Evolutionary conservation across 495 filamentous ascomycete genomes (phyloP).

Genomic region (Aspergillus avenaceus): DNA sequence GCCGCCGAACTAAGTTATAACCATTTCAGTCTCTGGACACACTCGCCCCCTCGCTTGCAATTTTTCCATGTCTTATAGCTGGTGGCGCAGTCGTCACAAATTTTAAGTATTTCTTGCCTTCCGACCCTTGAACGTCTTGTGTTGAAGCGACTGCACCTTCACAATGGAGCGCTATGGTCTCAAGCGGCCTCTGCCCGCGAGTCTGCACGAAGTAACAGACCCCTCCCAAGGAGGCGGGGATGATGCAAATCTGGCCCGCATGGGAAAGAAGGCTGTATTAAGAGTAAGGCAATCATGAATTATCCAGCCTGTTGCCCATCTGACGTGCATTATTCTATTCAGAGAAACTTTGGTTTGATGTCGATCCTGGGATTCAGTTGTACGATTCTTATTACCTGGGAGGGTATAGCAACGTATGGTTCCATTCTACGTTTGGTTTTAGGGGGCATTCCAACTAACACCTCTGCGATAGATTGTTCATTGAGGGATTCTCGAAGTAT

Average conservation of each 20-base stretch:
- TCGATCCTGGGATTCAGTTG: not conserved
- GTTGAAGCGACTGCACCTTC: no score
- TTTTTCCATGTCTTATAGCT: no score
- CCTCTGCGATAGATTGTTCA: not conserved
- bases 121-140: no score
- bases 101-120: no score
- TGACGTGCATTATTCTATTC: not conserved
- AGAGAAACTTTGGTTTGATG: not conserved
- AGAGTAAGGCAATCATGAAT: not conserved
- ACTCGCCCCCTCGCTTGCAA: no score
- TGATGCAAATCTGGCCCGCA: not conserved
- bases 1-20: no score
- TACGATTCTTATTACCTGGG: not conserved
- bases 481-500: not conserved
- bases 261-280: not conserved
- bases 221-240: not conserved
- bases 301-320: not conserved
- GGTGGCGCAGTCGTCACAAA: no score
- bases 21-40: no score
- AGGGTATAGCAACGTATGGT: not conserved
- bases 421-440: not conserved
- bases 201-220: not conserved
- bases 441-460: no score
- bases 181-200: not conserved
- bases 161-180: not conserved